These are phyloP conservation scores for Neurospora sublineolata DNA, from an alignment of 495 filamentous ascomycete species.

Conservation along the genomic window DNA sequence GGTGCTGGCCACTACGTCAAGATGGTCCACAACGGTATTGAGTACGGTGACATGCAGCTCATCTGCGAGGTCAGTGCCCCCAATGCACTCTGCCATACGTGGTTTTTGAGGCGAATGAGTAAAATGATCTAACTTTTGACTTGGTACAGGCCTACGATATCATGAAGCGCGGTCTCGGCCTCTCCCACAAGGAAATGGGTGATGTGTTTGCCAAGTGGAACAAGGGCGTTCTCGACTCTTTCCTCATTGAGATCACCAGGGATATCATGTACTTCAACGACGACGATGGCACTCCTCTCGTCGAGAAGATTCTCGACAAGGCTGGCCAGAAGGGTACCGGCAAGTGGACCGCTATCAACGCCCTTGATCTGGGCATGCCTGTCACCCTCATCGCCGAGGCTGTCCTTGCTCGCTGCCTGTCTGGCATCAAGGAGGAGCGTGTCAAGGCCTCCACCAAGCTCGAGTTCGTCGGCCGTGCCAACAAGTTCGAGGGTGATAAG, in stretches of 20 bases:
- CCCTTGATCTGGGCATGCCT: conserved; percentile 95
- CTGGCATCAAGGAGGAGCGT: conserved; percentile 90
- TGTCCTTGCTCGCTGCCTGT: conserved; percentile 89
- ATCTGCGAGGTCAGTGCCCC: conserved; percentile 75
- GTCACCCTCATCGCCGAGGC: conserved; percentile 96
- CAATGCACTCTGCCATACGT: not conserved
- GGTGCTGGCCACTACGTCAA: conserved; percentile 99
- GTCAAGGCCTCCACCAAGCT: conserved; percentile 69
- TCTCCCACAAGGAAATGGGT: conserved; percentile 82
- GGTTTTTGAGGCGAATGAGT: not conserved
- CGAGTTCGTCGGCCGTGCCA: conserved; percentile 54
- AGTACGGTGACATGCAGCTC: conserved; percentile 99
- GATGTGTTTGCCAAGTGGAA: conserved; percentile 95
- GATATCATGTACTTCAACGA: conserved; percentile 97
- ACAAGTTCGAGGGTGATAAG: conserved; percentile 79
- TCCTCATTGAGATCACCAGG: conserved; percentile 97
- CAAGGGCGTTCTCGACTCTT: conserved; percentile 95
- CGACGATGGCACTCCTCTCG: conserved; percentile 75
- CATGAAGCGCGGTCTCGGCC: conserved; percentile 88
- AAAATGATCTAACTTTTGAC: not conserved
- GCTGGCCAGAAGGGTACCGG: conserved; percentile 99
- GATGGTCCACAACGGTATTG: conserved; percentile 99
- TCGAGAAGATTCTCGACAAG: conserved; percentile 98
- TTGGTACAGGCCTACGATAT: conserved; percentile 84
- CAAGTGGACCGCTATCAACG: conserved; percentile 99